A percentile compares a stretch with the other conserved stretches of the same genome.
Conservation (phyloP, 371 early-diverging fungal genomes). For the Syncephalastrum contaminatum region DNA sequence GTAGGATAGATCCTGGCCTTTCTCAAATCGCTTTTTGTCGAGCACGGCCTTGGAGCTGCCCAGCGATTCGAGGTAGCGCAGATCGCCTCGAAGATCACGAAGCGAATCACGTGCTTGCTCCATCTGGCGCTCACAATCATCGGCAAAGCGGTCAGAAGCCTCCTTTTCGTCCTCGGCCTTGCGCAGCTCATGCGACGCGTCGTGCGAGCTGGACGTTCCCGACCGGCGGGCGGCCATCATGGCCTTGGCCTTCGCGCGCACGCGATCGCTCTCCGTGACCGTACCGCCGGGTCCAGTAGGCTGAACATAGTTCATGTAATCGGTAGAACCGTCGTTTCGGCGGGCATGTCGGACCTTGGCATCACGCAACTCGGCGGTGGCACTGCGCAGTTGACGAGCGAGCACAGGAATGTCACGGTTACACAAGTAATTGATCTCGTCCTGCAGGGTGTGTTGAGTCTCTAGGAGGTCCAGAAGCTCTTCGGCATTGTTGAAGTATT, state of each 20-base stretch:
- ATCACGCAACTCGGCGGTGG: slow-evolving; percentile 56
- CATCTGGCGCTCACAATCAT: slow-evolving; percentile 44
- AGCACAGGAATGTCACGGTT: slow-evolving; percentile 55
- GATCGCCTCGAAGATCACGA: slow-evolving; percentile 40
- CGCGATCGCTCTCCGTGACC: slow-evolving; percentile 59
- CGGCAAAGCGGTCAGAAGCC: slow-evolving; percentile 35
- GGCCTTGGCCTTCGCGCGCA: slow-evolving; percentile 65
- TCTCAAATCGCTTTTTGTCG: slow-evolving; percentile 47
- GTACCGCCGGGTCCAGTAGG: slow-evolving; percentile 64
- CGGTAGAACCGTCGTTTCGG: slow-evolving; percentile 40
- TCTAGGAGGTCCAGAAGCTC: slow-evolving; percentile 34
- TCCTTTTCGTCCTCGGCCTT: slow-evolving; percentile 49
- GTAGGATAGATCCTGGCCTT: slow-evolving; percentile 44
- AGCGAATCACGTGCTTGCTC: slow-evolving; percentile 37
- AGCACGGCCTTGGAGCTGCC: slow-evolving; percentile 22
- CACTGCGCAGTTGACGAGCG: slow-evolving; percentile 51
- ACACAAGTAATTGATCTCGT: slow-evolving; percentile 45
- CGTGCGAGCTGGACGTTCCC: slow-evolving; percentile 26
- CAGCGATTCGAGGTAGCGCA: slow-evolving; percentile 32
- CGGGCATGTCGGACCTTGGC: slow-evolving; percentile 46
- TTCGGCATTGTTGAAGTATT: slow-evolving; percentile 33
- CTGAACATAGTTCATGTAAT: slow-evolving; percentile 41
- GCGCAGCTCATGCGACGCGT: slow-evolving; percentile 30
- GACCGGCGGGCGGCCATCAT: slow-evolving; percentile 64
- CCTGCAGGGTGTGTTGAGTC: slow-evolving; percentile 40